Conservation (phyloP, 2,329 filamentous ascomycete genomes). For the Colletotrichum theobromicola region DNA sequence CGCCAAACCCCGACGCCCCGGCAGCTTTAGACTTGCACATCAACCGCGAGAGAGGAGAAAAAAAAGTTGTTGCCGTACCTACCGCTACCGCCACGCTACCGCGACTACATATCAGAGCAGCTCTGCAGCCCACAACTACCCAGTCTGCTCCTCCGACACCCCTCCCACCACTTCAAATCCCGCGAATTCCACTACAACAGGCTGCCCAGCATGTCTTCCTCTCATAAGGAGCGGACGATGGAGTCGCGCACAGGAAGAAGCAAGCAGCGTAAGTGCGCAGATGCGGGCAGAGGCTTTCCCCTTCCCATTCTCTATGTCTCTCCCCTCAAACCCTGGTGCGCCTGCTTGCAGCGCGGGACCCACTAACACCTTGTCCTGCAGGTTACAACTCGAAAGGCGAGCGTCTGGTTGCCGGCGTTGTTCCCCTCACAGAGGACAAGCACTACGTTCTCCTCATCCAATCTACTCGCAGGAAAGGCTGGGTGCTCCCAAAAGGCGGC, state of each 20-base stretch:
- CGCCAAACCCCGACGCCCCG: not conserved
- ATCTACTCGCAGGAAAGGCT: conserved; percentile 87
- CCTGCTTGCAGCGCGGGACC: conserved; percentile 25
- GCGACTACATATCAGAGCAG: conserved; percentile 3
- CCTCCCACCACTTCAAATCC: not conserved
- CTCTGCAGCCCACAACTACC: not conserved
- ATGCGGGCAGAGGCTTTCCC: conserved; percentile 9
- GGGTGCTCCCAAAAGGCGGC: conserved; percentile 97
- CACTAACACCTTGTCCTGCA: conserved; percentile 52
- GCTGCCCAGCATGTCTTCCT: conserved; percentile 21
- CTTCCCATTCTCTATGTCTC: not conserved
- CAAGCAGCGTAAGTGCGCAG: conserved; percentile 76
- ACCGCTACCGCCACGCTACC: not conserved
- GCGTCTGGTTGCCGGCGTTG: conserved; percentile 92
- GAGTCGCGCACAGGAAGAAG: conserved; percentile 78
- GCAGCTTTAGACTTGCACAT: conserved; percentile 4
- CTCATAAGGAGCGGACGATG: conserved; percentile 58
- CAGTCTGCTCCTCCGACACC: conserved; percentile 1
- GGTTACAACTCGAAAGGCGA: conserved; percentile 93
- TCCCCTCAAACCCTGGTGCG: conserved; percentile 18
- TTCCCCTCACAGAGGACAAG: conserved; percentile 86
- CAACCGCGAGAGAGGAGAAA: not conserved
- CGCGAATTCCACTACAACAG: not conserved
- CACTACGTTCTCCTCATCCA: conserved; percentile 91
- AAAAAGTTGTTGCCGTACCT: conserved; percentile 13